A percentile compares a stretch with the other conserved stretches of the same genome.
These are phyloP conservation scores for Metschnikowia cerradonensis DNA, from an alignment of 805 yeast genomes.

Conservation along the genomic window DNA sequence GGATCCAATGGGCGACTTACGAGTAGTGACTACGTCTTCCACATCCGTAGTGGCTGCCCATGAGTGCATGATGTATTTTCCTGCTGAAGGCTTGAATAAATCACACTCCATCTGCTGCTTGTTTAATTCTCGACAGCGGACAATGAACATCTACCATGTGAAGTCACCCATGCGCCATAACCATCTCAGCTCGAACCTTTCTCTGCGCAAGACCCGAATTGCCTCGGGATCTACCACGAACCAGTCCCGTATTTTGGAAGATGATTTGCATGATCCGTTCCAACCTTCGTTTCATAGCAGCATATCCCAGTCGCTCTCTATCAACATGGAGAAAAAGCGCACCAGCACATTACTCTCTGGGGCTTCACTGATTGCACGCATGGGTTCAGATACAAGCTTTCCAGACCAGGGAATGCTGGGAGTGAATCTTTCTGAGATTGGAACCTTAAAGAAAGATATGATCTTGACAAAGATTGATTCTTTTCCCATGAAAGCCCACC, in stretches of 20 bases:
- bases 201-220: conserved; percentile 22
- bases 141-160: conserved; percentile 53
- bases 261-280: conserved; percentile 22
- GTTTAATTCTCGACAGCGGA: conserved; percentile 42
- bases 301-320: conserved; percentile 18
- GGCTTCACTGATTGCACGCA: conserved; percentile 42
- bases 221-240: conserved; percentile 38
- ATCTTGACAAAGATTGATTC: conserved; percentile 61
- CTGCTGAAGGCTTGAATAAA: conserved; percentile 34
- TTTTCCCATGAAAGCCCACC: conserved; percentile 28
- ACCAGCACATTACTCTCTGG: conserved; percentile 41
- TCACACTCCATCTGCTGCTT: conserved; percentile 52
- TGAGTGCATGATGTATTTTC: conserved; percentile 58
- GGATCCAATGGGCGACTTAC: conserved; percentile 73
- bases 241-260: conserved; percentile 41
- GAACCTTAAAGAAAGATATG: conserved; percentile 56
- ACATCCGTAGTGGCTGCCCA: conserved; percentile 57
- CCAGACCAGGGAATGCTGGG: conserved; percentile 23
- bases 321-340: conserved; percentile 41
- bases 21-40: conserved; percentile 66
- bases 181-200: neutral
- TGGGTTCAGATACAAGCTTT: conserved; percentile 37
- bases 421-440: conserved; percentile 14
- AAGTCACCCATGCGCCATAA: conserved; percentile 31
- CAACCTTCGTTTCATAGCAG: conserved; percentile 4